These are phyloP conservation scores for Yamadazyma sp. DNA, from an alignment of 1,139 yeast genomes.

Conservation along the genomic window DNA sequence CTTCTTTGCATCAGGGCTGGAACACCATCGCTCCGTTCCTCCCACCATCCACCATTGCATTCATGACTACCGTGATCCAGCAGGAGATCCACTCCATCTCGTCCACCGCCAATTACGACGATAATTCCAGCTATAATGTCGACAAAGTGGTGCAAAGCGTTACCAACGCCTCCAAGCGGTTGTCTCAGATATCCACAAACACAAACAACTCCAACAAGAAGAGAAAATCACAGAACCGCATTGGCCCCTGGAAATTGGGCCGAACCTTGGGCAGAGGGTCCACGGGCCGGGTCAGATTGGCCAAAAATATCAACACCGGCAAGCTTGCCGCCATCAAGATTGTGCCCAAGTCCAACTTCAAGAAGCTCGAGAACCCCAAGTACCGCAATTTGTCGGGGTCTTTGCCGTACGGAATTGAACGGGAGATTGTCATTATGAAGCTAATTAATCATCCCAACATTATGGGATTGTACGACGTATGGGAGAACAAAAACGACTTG, in stretches of 20 bases:
- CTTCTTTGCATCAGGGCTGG: no score
- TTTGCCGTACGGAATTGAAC: slow-evolving; percentile 89
- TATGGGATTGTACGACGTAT: slow-evolving; percentile 93
- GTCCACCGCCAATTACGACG: background rate
- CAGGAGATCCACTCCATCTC: slow-evolving; percentile 1
- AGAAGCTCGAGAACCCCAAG: slow-evolving; percentile 55
- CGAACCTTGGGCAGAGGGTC: slow-evolving; percentile 93
- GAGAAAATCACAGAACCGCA: slow-evolving; percentile 65
- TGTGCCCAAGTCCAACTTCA: slow-evolving; percentile 76
- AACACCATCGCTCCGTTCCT: no score
- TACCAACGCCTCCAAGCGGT: slow-evolving; percentile 61
- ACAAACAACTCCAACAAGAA: slow-evolving; percentile 47
- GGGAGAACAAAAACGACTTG: slow-evolving; percentile 95
- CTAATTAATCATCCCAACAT: slow-evolving; percentile 90
- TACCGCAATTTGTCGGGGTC: slow-evolving; percentile 43
- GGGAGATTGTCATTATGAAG: slow-evolving; percentile 93
- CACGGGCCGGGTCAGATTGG: slow-evolving; percentile 90
- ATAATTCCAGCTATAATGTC: slow-evolving; percentile 25
- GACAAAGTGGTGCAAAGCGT: slow-evolving; percentile 53
- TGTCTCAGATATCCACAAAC: slow-evolving; percentile 63
- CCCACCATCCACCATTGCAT: no score
- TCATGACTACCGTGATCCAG: slow-evolving; percentile 1
- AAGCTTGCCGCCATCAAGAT: slow-evolving; percentile 95
- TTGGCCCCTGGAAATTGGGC: slow-evolving; percentile 98
- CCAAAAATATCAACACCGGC: slow-evolving; percentile 80